phyloP scores from a whole-genome alignment of 2,329 filamentous ascomycete genomes.

The Stachybotrys echinatus region DNA sequence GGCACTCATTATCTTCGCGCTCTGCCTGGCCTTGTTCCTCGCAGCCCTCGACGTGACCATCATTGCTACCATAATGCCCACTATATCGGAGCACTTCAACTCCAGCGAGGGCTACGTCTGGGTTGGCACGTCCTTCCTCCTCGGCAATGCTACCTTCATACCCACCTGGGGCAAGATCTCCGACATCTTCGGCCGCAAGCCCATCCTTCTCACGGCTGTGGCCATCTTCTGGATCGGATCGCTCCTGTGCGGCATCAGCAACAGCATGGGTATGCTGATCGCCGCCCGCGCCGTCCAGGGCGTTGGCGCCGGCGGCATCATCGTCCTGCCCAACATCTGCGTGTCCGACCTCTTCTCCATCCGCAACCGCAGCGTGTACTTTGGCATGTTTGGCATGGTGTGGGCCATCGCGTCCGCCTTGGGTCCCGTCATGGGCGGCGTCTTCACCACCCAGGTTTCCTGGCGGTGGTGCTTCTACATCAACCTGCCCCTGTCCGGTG shows the following conservation, averaged over 20 bases:
- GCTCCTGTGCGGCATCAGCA: constrained; percentile 45
- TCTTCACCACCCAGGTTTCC: constrained; percentile 57
- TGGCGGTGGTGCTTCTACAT: constrained; percentile 70
- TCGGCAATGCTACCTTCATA: constrained; percentile 61
- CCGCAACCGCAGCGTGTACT: constrained; percentile 45
- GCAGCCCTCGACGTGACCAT: constrained; percentile 56
- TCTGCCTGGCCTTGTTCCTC: constrained; percentile 43
- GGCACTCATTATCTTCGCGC: constrained; percentile 32
- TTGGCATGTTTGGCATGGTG: constrained; percentile 45
- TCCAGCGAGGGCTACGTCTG: constrained; percentile 69
- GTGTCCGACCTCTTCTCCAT: constrained; percentile 52
- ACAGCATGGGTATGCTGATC: constrained; percentile 47
- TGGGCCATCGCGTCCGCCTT: constrained; percentile 63
- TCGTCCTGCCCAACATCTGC: constrained; percentile 56
- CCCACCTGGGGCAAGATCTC: constrained; percentile 65
- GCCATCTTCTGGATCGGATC: constrained; percentile 50
- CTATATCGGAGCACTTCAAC: constrained; percentile 57
- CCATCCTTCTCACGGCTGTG: constrained; percentile 44
- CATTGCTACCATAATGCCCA: constrained; percentile 61
- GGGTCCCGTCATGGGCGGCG: constrained; percentile 64
- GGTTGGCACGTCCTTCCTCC: constrained; percentile 70
- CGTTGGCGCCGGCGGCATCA: constrained; percentile 49
- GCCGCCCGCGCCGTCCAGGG: constrained; percentile 52
- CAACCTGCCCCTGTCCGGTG: constrained; percentile 47
- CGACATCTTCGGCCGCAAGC: constrained; percentile 55